Base-by-base conservation (phyloP, 129 eudicot genomes). In the Ambrosia trifida region DNA sequence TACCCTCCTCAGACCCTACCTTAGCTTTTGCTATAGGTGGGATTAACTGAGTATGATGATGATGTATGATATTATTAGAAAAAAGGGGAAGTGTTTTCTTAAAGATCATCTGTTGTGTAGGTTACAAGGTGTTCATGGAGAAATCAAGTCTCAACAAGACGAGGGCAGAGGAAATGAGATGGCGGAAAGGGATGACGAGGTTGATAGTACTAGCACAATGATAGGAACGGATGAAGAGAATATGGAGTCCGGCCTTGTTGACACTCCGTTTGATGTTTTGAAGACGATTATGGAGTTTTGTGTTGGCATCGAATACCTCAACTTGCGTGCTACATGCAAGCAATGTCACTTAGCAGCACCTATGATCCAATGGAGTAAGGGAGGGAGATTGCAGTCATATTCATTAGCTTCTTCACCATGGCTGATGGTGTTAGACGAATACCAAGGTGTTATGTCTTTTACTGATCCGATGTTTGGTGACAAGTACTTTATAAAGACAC, bases 301-400 rank as follows among this genome's bases (percentile, higher is more conserved):
- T n/a, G 57, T 66, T 36, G 62, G 66, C 20, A 44, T 79, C 4
- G 83, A 79, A 18, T 73, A 73, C 72, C 45, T 41, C 9, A 80
- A 74, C 50, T 80, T 80, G 5, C 80, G 84, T 59, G 72, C 76
- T 53, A 68, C 75, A 17, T 80, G 72, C 40, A 68, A 74, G 65
- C 8, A 1, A 2, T 59, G 73, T 40, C 14, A 16, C 7, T 30
- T 51, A 46, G 76, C 68, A 57, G 60, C 74, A 43, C 80, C 76
- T 14, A 3, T 56, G 36, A 35, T 70, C 24, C 67, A 12, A 30
- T 61, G 79, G 73, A 60, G 72, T 40, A 40, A 40, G 44, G 44
- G 44, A 40, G 44, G 44, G 44, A 40, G 44, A 2, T 1, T 40
- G 44, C 44, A 40, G 2, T 6, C 11, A 7, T 40, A 40, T 40